Percentiles rank a stretch among this genome's conserved stretches.
phyloP scores from a whole-genome alignment of 176 grass and related monocot species.

The Phoenix roebelenii region DNA sequence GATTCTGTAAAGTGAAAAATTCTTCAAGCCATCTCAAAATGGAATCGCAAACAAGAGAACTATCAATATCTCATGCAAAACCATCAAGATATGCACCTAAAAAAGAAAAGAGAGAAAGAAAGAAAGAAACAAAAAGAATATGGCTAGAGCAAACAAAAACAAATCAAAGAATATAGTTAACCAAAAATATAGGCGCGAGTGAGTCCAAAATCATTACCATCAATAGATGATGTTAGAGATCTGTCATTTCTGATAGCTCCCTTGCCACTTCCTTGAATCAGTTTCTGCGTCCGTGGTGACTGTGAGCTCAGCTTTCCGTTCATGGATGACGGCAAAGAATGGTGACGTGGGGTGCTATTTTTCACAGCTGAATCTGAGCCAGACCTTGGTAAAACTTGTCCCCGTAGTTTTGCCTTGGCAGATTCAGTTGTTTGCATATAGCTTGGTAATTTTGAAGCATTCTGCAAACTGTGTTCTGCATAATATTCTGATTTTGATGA shows the following conservation, averaged over 20 bases:
- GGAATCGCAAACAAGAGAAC: too few species aligned
- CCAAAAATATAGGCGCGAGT: background rate
- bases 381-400: slow-evolving; percentile 47
- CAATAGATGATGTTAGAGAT: slow-evolving; percentile 56
- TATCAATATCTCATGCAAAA: too few species aligned
- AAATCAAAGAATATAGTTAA: background rate
- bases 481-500: slow-evolving; percentile 52
- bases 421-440: slow-evolving; percentile 48
- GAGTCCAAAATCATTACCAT: slow-evolving; percentile 38
- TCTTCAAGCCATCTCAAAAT: too few species aligned
- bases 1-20: too few species aligned
- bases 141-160: too few species aligned
- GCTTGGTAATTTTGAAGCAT: slow-evolving; percentile 26
- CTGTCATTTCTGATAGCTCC: slow-evolving; percentile 27
- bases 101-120: too few species aligned
- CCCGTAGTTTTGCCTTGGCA: slow-evolving; percentile 63
- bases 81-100: too few species aligned
- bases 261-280: slow-evolving; percentile 42
- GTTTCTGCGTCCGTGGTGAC: slow-evolving; percentile 56
- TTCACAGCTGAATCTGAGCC: slow-evolving; percentile 56
- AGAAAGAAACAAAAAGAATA: too few species aligned
- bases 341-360: slow-evolving; percentile 40
- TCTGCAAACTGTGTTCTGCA: slow-evolving; percentile 33
- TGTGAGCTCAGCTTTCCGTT: slow-evolving; percentile 60
- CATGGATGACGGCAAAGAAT: slow-evolving; percentile 62